Evolutionary conservation across 345 rosid species (phyloP), one percentile per base, ranked within the genome.

Genomic region (Theobroma cacao): DNA sequence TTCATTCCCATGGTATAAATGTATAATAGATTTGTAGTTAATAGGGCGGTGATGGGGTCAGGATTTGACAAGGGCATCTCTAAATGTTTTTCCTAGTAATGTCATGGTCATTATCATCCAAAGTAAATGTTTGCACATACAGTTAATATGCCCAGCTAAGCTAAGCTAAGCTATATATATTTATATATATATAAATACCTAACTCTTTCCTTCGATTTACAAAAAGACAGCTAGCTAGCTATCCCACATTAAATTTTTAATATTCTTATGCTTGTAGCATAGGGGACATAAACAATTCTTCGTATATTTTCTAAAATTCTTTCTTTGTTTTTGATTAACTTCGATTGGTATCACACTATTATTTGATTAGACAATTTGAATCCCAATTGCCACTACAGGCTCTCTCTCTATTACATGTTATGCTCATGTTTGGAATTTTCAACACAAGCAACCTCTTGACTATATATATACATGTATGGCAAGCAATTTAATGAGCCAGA

Each of bases 1-100:
- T 11, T 48, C 55, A 48, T 48, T 48, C 14, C 55, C 55, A 9
- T 5, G n/a, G n/a, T n/a, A n/a, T n/a, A n/a, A n/a, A n/a, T n/a
- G n/a, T n/a, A n/a, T n/a, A n/a, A n/a, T n/a, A n/a, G n/a, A n/a
- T n/a, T n/a, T n/a, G n/a, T 41, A 77, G 17, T 56, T 3, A 40
- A 60, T 50, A 62, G 74, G 76, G 52, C 74, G 75, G 81, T 80
- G 76, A 68, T 65, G 40, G 80, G 76, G 0, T 47, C 20, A 41
- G 38, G 81, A 81, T 58, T 72, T 79, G 87, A 81, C 74, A 48
- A 22, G 72, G 70, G 70, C 70, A 65, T 38, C 70, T 45, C 43
- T 14, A 52, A 52, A n/a, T n/a, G n/a, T n/a, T n/a, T n/a, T n/a
- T n/a, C n/a, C 58, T 31, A 34, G 13, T 34, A 2, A 64, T 64